Evolutionary conservation across 768 basidiomycete genomes (phyloP), one percentile per base, ranked within the genome.

Genomic region (Trametes villosa): DNA sequence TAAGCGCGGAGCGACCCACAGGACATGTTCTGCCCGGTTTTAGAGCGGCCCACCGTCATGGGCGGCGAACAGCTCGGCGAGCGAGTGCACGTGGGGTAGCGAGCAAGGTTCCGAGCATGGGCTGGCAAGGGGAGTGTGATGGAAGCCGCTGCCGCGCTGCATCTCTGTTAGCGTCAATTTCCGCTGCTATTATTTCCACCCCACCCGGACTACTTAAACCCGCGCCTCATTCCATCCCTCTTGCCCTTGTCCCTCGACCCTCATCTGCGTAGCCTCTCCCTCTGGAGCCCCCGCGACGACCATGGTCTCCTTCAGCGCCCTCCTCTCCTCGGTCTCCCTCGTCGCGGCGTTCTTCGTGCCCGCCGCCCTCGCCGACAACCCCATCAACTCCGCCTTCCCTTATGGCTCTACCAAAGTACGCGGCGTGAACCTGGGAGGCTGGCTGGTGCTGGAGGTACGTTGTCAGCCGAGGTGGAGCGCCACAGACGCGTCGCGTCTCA

Each of bases 341-440:
- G 30, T 65, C 57, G 47, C 75, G 41, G 70, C 67, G 20, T 62
- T 77, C 20, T 63, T 77, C 46, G 63, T 74, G 9, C 58, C 22
- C 24, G 45, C 55, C 48, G 69, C 62, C 31, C 57, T 62, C 29
- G 65, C 63, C 30, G 68, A 71, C 65, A 64, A 58, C 48, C 76
- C 75, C 13, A 72, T 86, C 59, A 72, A 71, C 30, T 83, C 80
- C 22, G 82, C 84, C 51, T 92, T 92, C 67, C 80, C 89, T 4
- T 93, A 93, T 65, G 91, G 90, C 24, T 79, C 81, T 6, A 62
- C 84, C 75, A 88, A 86, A 66, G 86, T 94, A 48, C 85, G 92
- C 13, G 92, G 92, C 57, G 92, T 94, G 65, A 94, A 90, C 75
- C 81, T 94, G 27, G 92, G 92, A 29, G 83, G 84, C 3, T 85